Evolutionary conservation across 768 basidiomycete genomes (phyloP).

Genomic region (Auricularia sp.): DNA sequence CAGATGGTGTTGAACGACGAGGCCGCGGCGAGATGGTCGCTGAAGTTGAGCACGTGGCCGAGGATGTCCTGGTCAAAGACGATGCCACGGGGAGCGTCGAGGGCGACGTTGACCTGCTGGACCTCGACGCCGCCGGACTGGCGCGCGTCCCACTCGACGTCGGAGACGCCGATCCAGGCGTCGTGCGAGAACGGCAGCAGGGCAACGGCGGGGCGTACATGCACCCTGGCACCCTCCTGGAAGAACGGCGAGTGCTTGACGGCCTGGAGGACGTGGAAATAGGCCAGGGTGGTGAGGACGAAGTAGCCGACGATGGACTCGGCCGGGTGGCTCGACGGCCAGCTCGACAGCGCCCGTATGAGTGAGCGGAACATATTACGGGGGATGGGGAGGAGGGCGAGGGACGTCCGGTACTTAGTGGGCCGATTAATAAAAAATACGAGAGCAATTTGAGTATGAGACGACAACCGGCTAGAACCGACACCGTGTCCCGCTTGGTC

Average conservation of each 20-base stretch:
- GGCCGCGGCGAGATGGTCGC: constrained; percentile 34
- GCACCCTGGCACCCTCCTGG: constrained; percentile 32
- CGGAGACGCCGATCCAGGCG: constrained; percentile 55
- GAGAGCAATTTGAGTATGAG: too few relatives aligned
- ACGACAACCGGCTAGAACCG: too few relatives aligned
- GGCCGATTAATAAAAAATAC: too few relatives aligned
- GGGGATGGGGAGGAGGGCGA: too few relatives aligned
- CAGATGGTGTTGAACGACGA: constrained; percentile 41
- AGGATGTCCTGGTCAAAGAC: constrained; percentile 7
- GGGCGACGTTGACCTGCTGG: constrained; percentile 61
- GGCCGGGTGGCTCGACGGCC: constrained; percentile 23
- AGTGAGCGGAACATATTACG: neutral
- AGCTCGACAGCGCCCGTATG: neutral
- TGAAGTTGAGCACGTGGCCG: constrained; percentile 29
- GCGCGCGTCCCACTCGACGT: constrained; percentile 39
- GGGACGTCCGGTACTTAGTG: too few relatives aligned
- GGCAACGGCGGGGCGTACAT: constrained; percentile 46
- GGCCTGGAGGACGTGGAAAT: constrained; percentile 85
- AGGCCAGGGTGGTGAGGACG: constrained; percentile 82
- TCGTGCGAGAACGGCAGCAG: constrained; percentile 31
- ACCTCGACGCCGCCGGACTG: constrained; percentile 43
- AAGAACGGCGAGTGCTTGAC: constrained; percentile 85
- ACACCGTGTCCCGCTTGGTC: too few relatives aligned
- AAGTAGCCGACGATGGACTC: constrained; percentile 88
- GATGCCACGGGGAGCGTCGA: constrained; percentile 23